A percentile compares a stretch with the other conserved stretches of the same genome.
Conservation (phyloP, 2,329 filamentous ascomycete genomes). For the Talaromyces sp. region DNA sequence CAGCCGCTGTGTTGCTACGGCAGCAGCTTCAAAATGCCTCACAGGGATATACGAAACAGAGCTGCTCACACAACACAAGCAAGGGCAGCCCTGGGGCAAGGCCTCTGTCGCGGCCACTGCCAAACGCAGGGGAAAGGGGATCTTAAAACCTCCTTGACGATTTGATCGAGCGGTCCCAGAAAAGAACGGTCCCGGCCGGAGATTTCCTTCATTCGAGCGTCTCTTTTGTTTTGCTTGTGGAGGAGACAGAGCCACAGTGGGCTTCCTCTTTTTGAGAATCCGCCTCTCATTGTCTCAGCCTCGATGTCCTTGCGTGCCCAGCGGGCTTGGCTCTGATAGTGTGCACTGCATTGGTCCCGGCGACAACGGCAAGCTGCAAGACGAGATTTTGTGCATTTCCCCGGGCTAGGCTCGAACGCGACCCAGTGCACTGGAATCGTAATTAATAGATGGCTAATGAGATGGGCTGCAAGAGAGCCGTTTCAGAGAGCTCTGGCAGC, state of each 20-base stretch:
- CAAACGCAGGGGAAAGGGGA: conserved; percentile 8
- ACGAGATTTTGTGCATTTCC: neutral
- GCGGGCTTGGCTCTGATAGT: neutral
- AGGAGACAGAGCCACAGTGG: no score
- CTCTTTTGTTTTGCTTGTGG: neutral
- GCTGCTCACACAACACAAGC: conserved; percentile 1
- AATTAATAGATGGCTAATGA: no score
- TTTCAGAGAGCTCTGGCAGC: neutral
- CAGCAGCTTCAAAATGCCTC: conserved; percentile 1
- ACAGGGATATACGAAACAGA: neutral
- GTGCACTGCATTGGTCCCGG: neutral
- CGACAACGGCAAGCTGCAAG: neutral
- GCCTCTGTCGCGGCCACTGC: neutral
- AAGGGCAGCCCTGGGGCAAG: conserved; percentile 3
- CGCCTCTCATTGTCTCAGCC: neutral
- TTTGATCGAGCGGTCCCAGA: neutral
- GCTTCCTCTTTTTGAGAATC: neutral
- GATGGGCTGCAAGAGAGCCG: neutral
- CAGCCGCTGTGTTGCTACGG: conserved; percentile 6
- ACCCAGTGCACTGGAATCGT: neutral
- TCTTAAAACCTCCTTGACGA: conserved; percentile 4
- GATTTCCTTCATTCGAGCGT: neutral
- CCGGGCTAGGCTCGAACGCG: neutral
- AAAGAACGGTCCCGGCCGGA: neutral
- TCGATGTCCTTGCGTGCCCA: neutral